Evolutionary conservation across 2,329 filamentous ascomycete genomes (phyloP), one percentile per base, ranked within the genome.

Genomic region (Pseudogymnoascus sp.): DNA sequence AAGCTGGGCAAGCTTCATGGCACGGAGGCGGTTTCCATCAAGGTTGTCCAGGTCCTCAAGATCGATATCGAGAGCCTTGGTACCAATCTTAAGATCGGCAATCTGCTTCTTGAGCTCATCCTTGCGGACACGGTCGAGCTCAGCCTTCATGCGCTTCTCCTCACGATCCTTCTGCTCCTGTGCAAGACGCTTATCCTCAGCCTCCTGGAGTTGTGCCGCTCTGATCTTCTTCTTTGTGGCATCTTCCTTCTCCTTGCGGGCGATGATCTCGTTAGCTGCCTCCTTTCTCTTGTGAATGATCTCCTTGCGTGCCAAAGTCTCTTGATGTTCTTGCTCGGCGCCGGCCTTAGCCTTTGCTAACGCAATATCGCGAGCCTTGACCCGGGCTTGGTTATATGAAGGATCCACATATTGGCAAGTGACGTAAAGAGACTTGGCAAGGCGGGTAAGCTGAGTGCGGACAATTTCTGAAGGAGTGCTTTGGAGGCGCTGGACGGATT

Each of bases 381-480:
- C 79, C 68, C 91, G 90, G 67, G 87, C 83, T 76, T 95, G 87
- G 74, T 91, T 95, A 80, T 96, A 93, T 35, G 85, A 84, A 3
- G 93, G 89, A 72, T 99, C 95, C 64, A 97, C 91, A 77, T 97
- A 97, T 81, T 95, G 92, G 80, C 91, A 96, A 26, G 95, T 96
- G 63, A 96, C 87, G 78, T 91, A 96, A 6, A 99, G 85, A 36
- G 91, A 88, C 79, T 93, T 96, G 63, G 93, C 90, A 64, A 99
- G 83, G 63, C 95, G 91, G 65, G 91, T 91, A 64, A 99, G 86
- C 78, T 97, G 93, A 62, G 93, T 92, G 69, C 95, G 91, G 65
- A 97, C 92, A 76, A 99, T 99, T 78, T 99, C 95, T 6, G 95
- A 93, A 42, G 95, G 95, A 1, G 95, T 99, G 81, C 91, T 96